Base-by-base conservation (phyloP, 306 rosid genomes). In the Sicyos edulis region DNA sequence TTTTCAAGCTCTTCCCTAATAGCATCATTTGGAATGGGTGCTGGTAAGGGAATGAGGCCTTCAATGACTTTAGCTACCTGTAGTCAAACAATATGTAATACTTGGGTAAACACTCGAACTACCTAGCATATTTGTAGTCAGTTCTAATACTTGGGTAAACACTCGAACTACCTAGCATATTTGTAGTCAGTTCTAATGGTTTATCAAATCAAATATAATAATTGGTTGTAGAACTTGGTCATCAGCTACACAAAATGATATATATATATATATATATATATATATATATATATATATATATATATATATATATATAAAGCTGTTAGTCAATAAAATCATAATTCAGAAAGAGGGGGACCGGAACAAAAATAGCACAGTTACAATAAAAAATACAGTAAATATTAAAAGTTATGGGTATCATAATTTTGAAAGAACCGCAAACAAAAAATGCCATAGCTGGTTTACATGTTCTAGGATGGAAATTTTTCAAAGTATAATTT, bases 1-100 rank as follows among this genome's bases (percentile, higher is more conserved):
- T 71, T 86, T 68, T 83, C 83, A 0, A 85, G 83, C 80, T 87
- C 92, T 74, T 74, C 49, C 50, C 69, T 76, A 17, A 53, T 3
- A 10, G 74, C 32, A 0, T 76, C 82, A 3, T 70, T 60, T 62
- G 73, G 83, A 63, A 60, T 78, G 60, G 65, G 56, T 78, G 81
- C 82, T 37, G 70, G 65, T 4, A 57, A 17, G 22, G 83, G 82
- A 17, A 85, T 74, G 4, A 83, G 75, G 60, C 76, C 63, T 55
- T 69, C 81, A 54, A 87, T 77, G 52, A 78, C 83, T 81, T 83
- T 85, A 58, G 86, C 82, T 61, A 87, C 89, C 92, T 87, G 89
- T 29, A 5, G 62, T 53, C 74, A 70, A 70, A 70, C 74, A 70
- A 34, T 70, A 51, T 29, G 62, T 5, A 70, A 53, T 16, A 34